A percentile compares a stretch with the other conserved stretches of the same genome.
phyloP scores from a whole-genome alignment of 83 land plant species.

The Larix sibirica region DNA sequence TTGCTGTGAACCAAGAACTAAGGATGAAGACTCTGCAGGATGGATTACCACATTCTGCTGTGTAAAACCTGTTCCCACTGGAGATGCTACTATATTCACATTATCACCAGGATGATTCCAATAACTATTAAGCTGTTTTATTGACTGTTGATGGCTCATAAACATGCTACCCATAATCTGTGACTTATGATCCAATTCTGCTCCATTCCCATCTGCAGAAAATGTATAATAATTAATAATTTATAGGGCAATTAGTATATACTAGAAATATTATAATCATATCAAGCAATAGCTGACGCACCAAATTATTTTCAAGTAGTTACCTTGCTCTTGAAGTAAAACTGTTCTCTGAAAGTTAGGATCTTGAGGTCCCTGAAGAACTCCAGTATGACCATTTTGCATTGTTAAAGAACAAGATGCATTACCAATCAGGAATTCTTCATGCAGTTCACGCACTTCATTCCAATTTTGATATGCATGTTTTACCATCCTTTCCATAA shows the following conservation, averaged over 20 bases:
- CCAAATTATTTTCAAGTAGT: background rate
- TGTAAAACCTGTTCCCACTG: background rate
- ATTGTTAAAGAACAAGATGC: background rate
- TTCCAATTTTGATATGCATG: conserved; percentile 88
- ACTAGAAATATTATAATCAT: background rate
- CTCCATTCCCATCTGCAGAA: conserved; percentile 11
- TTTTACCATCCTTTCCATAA: conserved; percentile 78
- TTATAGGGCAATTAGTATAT: background rate
- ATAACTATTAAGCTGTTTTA: background rate
- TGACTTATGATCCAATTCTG: conserved; percentile 1
- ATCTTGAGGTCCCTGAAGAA: background rate
- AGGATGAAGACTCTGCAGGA: conserved; percentile 6
- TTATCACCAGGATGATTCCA: background rate
- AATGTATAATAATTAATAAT: background rate
- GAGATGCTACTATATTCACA: background rate
- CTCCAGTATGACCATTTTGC: background rate
- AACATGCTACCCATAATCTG: background rate
- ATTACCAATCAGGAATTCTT: conserved; percentile 19
- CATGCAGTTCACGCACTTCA: conserved; percentile 73
- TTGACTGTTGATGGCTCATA: background rate
- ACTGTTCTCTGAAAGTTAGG: conserved; percentile 1
- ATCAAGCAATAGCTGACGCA: background rate
- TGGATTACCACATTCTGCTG: background rate
- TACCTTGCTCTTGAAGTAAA: conserved; percentile 7
- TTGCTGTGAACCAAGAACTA: background rate